These are phyloP conservation scores for Aspergillus fructus DNA, from an alignment of 2,329 filamentous ascomycete genomes.

Conservation along the genomic window DNA sequence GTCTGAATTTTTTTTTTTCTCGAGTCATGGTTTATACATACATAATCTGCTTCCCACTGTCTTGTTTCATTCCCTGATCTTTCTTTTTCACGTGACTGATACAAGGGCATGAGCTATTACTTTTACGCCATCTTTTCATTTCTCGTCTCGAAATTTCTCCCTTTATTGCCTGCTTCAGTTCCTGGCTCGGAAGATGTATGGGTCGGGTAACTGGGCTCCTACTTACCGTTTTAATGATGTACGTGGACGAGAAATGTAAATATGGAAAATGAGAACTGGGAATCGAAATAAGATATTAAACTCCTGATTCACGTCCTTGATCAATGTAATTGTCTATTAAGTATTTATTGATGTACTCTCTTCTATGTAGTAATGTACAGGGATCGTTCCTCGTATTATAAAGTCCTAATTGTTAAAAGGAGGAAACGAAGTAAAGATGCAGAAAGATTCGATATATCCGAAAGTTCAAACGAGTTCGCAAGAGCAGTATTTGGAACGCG, in stretches of 20 bases:
- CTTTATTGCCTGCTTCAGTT: conserved; percentile 14
- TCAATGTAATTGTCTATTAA: background rate
- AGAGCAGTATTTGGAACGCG: background rate
- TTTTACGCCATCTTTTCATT: background rate
- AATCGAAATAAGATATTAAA: conserved; percentile 12
- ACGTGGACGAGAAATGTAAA: conserved; percentile 36
- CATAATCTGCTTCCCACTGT: conserved; percentile 9
- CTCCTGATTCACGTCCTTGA: background rate
- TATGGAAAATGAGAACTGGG: conserved; percentile 24
- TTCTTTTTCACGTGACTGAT: background rate
- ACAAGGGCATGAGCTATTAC: conserved; percentile 3
- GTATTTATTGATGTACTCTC: background rate
- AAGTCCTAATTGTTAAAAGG: background rate
- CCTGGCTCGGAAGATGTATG: conserved; percentile 19
- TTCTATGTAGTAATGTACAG: background rate
- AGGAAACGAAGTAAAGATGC: conserved; percentile 3
- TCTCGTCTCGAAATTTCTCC: background rate
- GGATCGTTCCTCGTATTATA: background rate
- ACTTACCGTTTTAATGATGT: conserved; percentile 36
- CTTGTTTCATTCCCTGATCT: background rate
- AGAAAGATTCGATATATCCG: background rate
- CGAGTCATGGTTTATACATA: conserved; percentile 17
- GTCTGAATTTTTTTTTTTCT: conserved; percentile 14
- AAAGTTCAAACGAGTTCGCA: background rate
- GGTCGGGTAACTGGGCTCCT: conserved; percentile 28